These are phyloP conservation scores for Pholiota conissans DNA, from an alignment of 768 basidiomycete species.

Conservation along the genomic window DNA sequence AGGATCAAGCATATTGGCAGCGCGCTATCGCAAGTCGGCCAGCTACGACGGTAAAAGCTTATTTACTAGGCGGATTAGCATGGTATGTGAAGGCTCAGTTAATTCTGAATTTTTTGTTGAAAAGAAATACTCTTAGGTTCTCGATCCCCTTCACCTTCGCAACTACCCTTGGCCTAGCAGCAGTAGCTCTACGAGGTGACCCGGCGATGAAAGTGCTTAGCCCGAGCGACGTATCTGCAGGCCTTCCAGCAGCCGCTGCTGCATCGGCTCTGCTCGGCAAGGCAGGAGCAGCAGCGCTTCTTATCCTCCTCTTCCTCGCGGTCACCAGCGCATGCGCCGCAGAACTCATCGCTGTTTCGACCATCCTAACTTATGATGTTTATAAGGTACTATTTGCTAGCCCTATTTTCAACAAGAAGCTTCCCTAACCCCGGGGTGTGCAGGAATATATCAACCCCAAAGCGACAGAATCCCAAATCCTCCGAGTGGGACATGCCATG, in stretches of 20 bases:
- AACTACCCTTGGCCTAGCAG: slow-evolving; percentile 84
- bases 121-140: slow-evolving; percentile 38
- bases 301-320: slow-evolving; percentile 85
- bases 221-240: slow-evolving; percentile 75
- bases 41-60: slow-evolving; percentile 84
- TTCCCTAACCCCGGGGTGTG: background rate
- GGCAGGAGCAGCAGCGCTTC: slow-evolving; percentile 74
- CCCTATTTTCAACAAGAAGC: no score
- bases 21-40: slow-evolving; percentile 87
- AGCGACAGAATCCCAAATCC: slow-evolving; percentile 73
- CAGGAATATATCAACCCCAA: slow-evolving; percentile 72
- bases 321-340: slow-evolving; percentile 79
- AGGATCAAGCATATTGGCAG: slow-evolving; percentile 86
- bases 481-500: slow-evolving; percentile 67
- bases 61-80: slow-evolving; percentile 83
- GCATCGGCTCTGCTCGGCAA: slow-evolving; percentile 81
- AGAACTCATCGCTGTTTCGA: slow-evolving; percentile 89
- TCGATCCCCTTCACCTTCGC: slow-evolving; percentile 86
- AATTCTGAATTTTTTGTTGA: background rate
- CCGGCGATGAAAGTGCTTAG: slow-evolving; percentile 50
- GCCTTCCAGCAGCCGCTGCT: slow-evolving; percentile 82
- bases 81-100: slow-evolving; percentile 42
- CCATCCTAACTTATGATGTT: slow-evolving; percentile 80
- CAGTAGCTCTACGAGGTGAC: slow-evolving; percentile 73
- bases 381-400: slow-evolving; percentile 59